A percentile compares a stretch with the other conserved stretches of the same genome.
These are phyloP conservation scores for Penicillium argentinense DNA, from an alignment of 495 filamentous ascomycete genomes.

Conservation along the genomic window DNA sequence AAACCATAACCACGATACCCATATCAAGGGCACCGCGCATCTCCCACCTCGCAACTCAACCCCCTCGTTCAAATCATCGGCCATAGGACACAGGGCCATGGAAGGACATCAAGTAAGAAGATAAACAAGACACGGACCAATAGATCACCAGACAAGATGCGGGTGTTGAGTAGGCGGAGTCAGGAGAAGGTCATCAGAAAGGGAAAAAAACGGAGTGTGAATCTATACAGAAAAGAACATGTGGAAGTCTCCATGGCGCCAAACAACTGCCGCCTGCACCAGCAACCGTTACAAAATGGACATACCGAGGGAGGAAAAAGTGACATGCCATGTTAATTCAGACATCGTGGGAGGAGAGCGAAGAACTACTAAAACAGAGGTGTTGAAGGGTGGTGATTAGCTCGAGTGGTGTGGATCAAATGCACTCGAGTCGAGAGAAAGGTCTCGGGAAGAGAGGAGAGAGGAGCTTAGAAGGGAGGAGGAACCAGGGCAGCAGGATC, in stretches of 20 bases:
- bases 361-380: conserved; percentile 52
- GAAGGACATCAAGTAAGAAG: conserved; percentile 27
- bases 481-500: conserved; percentile 47
- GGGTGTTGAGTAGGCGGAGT: conserved; percentile 26
- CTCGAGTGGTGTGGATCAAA: conserved; percentile 12
- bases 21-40: conserved; percentile 34
- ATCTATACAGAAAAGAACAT: conserved; percentile 45
- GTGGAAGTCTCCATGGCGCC: conserved; percentile 43
- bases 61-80: conserved; percentile 15
- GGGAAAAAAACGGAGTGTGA: conserved; percentile 29
- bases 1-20: conserved; percentile 36
- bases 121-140: conserved; percentile 27
- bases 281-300: conserved; percentile 34
- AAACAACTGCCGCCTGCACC: conserved; percentile 39
- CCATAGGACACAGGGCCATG: conserved; percentile 25
- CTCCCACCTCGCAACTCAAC: conserved; percentile 19
- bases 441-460: conserved; percentile 1
- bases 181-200: conserved; percentile 23
- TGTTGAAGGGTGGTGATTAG: conserved; percentile 35
- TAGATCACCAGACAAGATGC: conserved; percentile 27
- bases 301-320: conserved; percentile 27
- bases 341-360: conserved; percentile 28
- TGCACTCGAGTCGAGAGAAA: conserved; percentile 5
- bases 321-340: conserved; percentile 36
- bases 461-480: conserved; percentile 52